phyloP scores from a whole-genome alignment of 495 filamentous ascomycete species.

The Penicillium taxi region DNA sequence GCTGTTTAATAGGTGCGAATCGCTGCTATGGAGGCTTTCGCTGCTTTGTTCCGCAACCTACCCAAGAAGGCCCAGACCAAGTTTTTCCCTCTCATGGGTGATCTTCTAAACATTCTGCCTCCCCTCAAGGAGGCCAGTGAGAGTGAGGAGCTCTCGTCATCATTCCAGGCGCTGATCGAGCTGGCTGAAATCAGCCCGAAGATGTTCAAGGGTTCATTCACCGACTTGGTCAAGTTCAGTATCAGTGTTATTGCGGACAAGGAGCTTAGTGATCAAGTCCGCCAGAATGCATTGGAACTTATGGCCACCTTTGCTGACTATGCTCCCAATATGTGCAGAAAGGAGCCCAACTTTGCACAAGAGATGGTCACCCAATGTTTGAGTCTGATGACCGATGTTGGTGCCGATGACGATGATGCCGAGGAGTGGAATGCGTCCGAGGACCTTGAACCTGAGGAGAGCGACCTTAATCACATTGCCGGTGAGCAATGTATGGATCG shows the following conservation, averaged over 20 bases:
- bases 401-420: conserved; percentile 89
- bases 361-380: conserved; percentile 99
- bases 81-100: conserved; percentile 77
- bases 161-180: conserved; percentile 84
- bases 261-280: conserved; percentile 77
- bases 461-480: conserved; percentile 94
- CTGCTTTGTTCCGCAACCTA: conserved; percentile 87
- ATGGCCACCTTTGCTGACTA: conserved; percentile 99
- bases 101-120: conserved; percentile 85
- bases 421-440: conserved; percentile 88
- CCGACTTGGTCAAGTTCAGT: conserved; percentile 83
- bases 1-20: conserved; percentile 60
- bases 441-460: conserved; percentile 93
- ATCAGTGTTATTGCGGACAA: conserved; percentile 92
- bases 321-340: conserved; percentile 85
- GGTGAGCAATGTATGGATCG: conserved; percentile 99
- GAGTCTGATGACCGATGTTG: conserved; percentile 98
- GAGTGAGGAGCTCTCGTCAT: conserved; percentile 81
- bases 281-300: conserved; percentile 91
- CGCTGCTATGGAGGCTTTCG: conserved; percentile 92
- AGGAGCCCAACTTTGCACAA: conserved; percentile 77
- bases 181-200: conserved; percentile 83
- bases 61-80: conserved; percentile 77
- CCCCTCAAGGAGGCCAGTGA: conserved; percentile 86
- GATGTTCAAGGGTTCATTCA: conserved; percentile 94